Evolutionary conservation across 208 protist species (phyloP).

Genomic region (Acanthamoeba healyi): DNA sequence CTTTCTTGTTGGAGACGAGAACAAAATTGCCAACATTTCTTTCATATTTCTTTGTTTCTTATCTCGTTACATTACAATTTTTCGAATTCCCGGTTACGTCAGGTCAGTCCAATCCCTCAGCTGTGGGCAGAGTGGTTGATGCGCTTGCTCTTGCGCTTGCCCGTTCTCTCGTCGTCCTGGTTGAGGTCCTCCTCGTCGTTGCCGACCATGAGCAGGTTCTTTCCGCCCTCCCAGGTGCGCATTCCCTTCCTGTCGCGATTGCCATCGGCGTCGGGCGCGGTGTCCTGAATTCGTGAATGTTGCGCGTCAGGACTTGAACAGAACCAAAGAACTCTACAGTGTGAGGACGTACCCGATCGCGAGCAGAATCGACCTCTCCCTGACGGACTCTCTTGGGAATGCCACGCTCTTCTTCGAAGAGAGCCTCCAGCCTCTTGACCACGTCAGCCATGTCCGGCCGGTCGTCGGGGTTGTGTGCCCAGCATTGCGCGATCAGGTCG

Average conservation of each 20-base stretch:
- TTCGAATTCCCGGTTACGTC: too few species aligned
- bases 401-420: constrained; percentile 51
- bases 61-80: too few species aligned
- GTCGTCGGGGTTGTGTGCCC: constrained; percentile 4
- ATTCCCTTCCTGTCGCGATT: not conserved
- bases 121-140: not conserved
- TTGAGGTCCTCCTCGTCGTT: not conserved
- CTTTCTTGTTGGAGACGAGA: not conserved
- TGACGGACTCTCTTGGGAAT: constrained; percentile 2
- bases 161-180: too few species aligned
- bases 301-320: not conserved
- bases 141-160: not conserved
- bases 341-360: not conserved
- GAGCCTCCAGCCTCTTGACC: not conserved
- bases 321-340: not conserved
- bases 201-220: constrained; percentile 21
- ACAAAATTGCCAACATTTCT: too few species aligned
- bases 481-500: constrained; percentile 15
- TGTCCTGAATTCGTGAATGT: not conserved
- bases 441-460: constrained; percentile 16
- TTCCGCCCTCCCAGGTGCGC: constrained; percentile 54
- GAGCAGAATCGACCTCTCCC: not conserved
- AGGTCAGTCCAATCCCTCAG: too few species aligned
- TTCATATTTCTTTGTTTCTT: too few species aligned
- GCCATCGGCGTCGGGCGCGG: not conserved